Base-by-base conservation (phyloP, 108 stramenopile species). In the Nannochloropsis salina region DNA sequence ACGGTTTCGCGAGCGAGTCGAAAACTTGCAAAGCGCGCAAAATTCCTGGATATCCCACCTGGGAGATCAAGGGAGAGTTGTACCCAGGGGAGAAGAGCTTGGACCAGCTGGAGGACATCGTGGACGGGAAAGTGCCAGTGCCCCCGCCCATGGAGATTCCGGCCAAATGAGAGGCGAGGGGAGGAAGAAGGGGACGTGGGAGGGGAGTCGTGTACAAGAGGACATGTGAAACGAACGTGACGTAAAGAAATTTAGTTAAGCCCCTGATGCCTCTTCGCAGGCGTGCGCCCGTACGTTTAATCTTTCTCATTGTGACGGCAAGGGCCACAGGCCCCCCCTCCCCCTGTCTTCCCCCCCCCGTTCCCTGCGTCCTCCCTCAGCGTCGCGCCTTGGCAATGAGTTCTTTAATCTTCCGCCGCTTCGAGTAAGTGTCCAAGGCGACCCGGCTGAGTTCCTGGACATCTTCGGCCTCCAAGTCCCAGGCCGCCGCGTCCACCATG, bases 41-140 rank as follows among this genome's bases (percentile, higher is more conserved):
- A 61, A 91, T 97, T 9, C 95, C 96, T 12, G 97, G 97, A 43
- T 97, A 95, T 92, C 97, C 97, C 10, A 97, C 97, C 8, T 97
- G 96, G 96, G 97, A 97, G 84, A 97, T 97, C 85, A 92, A 90
- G 44, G 97, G 97, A 5, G 92, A 95, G 84, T 89, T 96, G 79
- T 97, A 93, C 91, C 97, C 97, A 5, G 97, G 97, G 15, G 95
- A 97, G 86, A 92, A 93, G 88, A 90, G 92, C 80, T 86, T 97
- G 86, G 95, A 96, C 41, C 96, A 97, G 86, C 91, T 97, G 86
- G 95, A 90, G 41, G 85, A 44, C 20, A 89, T 90, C 44, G 40
- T 45, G 61, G 61, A 74, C 20, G 61, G 61, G n/a, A 15, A n/a
- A 15, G 61, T 74, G 61, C 20, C 61, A 74, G 61, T 74, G 61